phyloP scores from a whole-genome alignment of 176 grass and related monocot species.

The Oryza nivara region DNA sequence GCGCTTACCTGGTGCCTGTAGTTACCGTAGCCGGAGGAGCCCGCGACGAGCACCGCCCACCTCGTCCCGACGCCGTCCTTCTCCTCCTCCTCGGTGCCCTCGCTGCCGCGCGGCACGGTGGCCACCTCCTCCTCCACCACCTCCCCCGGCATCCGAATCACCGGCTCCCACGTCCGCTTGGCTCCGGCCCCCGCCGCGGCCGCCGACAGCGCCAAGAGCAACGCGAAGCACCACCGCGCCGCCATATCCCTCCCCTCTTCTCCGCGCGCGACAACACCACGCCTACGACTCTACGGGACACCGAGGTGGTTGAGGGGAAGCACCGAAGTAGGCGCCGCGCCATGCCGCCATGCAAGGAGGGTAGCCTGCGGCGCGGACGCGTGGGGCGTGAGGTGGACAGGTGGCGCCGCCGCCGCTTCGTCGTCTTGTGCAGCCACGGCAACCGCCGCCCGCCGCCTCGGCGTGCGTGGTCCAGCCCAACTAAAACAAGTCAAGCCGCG shows the following conservation, averaged over 20 bases:
- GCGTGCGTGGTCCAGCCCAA: background rate
- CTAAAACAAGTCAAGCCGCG: too few relatives aligned
- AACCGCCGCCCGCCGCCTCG: conserved; percentile 24
- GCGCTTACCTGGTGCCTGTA: conserved; percentile 82
- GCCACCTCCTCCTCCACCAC: conserved; percentile 11
- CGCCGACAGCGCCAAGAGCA: conserved; percentile 38
- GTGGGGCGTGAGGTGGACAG: conserved; percentile 58
- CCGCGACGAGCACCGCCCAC: conserved; percentile 95
- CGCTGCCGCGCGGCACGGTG: background rate
- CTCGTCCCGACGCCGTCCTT: conserved; percentile 55
- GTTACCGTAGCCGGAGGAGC: conserved; percentile 82
- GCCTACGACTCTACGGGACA: background rate
- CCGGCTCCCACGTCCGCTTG: conserved; percentile 50
- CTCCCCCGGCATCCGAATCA: conserved; percentile 66
- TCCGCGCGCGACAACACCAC: too few relatives aligned
- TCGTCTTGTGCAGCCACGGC: conserved; percentile 29
- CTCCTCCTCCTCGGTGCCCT: conserved; percentile 13
- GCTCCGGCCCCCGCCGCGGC: conserved; percentile 30
- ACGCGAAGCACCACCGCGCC: conserved; percentile 25
- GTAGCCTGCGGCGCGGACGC: conserved; percentile 42
- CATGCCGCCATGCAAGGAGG: conserved; percentile 61
- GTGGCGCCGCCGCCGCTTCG: conserved; percentile 45
- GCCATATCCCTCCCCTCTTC: conserved; percentile 23
- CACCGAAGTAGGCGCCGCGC: conserved; percentile 21
- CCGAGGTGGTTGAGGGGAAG: background rate